Evolutionary conservation across 2,329 filamentous ascomycete species (phyloP).

Genomic region (Cladosporium velox): DNA sequence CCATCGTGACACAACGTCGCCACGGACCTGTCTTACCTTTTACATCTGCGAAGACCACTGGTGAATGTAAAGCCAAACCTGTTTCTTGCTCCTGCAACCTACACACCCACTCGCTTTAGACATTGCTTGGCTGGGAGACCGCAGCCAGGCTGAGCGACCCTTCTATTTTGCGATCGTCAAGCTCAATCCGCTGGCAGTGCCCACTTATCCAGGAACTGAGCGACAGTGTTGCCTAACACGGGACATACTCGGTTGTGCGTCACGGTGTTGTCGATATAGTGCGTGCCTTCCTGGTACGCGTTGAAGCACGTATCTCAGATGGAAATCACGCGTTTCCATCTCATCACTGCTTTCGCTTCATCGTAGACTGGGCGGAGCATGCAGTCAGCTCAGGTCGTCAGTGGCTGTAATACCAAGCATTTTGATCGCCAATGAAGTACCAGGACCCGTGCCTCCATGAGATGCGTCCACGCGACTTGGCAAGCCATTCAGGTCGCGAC

Average conservation of each 20-base stretch:
- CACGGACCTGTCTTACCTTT: neutral
- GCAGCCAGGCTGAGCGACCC: neutral
- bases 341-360: neutral
- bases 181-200: neutral
- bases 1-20: neutral
- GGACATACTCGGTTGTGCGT: neutral
- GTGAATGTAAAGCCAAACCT: neutral
- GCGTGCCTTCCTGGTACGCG: neutral
- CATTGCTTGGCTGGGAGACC: neutral
- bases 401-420: conserved; percentile 8
- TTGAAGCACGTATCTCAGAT: neutral
- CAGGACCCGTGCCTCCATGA: neutral
- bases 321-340: neutral
- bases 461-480: neutral
- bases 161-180: neutral
- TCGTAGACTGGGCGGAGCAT: neutral
- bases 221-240: neutral
- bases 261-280: neutral
- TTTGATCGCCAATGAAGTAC: neutral
- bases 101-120: neutral
- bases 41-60: neutral
- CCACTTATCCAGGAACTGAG: neutral
- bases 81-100: conserved; percentile 2
- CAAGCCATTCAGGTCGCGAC: neutral
- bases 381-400: neutral